Conservation (phyloP, 1,284 basidiomycete species). For the Ustilago trichophora region DNA sequence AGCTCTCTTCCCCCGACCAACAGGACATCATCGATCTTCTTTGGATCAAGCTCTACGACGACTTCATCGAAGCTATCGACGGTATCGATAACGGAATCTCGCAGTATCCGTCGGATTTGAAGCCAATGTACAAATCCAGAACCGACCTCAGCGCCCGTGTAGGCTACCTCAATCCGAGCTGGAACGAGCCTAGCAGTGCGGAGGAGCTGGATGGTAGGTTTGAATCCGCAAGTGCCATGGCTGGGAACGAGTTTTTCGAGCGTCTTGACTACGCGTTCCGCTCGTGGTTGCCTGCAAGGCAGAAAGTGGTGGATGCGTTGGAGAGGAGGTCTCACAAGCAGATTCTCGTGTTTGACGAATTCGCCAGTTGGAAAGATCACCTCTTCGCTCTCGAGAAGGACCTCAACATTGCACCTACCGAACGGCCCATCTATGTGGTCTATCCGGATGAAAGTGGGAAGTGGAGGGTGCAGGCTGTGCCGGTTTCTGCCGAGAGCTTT, state of each 20-base stretch:
- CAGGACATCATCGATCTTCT: constrained; percentile 77
- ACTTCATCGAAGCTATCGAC: constrained; percentile 94
- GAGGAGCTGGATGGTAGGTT: constrained; percentile 71
- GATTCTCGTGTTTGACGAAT: constrained; percentile 83
- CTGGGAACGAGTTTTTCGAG: constrained; percentile 85
- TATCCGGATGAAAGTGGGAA: constrained; percentile 80
- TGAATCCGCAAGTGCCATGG: constrained; percentile 79
- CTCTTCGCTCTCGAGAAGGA: constrained; percentile 81
- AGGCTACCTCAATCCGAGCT: constrained; percentile 60
- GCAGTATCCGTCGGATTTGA: constrained; percentile 52
- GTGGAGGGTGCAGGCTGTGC: constrained; percentile 95
- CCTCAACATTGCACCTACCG: constrained; percentile 50
- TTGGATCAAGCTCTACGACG: constrained; percentile 89
- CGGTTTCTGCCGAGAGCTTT: constrained; percentile 82
- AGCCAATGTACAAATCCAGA: constrained; percentile 60
- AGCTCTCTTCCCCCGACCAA: constrained; percentile 68
- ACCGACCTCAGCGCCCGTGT: constrained; percentile 63
- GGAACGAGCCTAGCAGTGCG: too few species aligned
- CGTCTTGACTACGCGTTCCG: constrained; percentile 84
- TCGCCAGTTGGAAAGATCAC: constrained; percentile 93
- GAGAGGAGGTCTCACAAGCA: constrained; percentile 72
- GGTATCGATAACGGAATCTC: constrained; percentile 76
- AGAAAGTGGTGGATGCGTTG: constrained; percentile 79
- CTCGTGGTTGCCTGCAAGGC: constrained; percentile 91
- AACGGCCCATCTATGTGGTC: constrained; percentile 80